Base-by-base conservation (phyloP, 2,329 filamentous ascomycete genomes). In the Rutstroemia sp. region DNA sequence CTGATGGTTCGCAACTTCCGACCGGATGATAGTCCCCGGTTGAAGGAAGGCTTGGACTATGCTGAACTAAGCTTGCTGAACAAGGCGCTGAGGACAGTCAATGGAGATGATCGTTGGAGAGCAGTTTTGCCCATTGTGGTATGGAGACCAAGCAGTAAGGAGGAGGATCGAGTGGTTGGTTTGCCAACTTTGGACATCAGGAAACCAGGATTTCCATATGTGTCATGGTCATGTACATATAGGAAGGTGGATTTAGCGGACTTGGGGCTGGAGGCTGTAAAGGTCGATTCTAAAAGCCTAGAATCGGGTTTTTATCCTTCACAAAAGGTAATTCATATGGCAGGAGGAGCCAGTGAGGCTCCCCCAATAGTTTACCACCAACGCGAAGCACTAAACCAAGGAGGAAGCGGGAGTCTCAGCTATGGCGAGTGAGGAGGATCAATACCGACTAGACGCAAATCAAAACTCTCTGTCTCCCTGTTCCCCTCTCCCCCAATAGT, bases 171-270 rank as follows among this genome's bases (percentile, higher is more conserved):
- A 14, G 25, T 54, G 14, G 19, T 54, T n/a, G 51, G 51, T 8
- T 25, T 54, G 8, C 51, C 51, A 10, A 38, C 51, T 48, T 19
- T 54, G 30, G 51, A 45, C 4, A 34, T 54, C 12, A 10, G 30
- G 48, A 37, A 6, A 30, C 38, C 48, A 10, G 21, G 14, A n/a
- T n/a, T 37, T 49, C 25, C 7, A 25, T 4, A 7, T 23, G n/a
- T 27, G 51, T 49, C 16, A 6, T 54, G 51, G 51, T 16, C 10
- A 5, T 54, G 51, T 54, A 19, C 30, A 19, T 54, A 54, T 19
- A 54, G 38, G 30, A 54, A 54, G 42, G 38, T 49, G 19, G 38
- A 54, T 14, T 12, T 48, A 2, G 14, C 19, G 2, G 51, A 54
- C 37, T 14, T 54, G 16, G 51, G 42, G 14, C 21, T 54, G 16